Conservation (phyloP, 805 yeast species). For the Barnettozyma californica region DNA sequence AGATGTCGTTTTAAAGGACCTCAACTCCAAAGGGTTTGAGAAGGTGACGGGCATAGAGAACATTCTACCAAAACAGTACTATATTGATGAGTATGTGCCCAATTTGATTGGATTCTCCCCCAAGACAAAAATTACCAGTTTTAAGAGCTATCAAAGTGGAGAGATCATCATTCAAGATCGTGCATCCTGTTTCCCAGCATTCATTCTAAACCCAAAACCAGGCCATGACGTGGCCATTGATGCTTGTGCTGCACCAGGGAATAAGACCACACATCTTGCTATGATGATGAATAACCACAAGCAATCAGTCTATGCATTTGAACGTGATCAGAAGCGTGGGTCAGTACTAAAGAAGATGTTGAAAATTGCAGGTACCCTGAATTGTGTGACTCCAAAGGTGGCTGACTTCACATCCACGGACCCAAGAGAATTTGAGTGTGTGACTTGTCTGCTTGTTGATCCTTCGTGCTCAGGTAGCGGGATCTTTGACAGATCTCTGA, state of each 20-base stretch:
- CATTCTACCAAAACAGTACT: constrained; percentile 52
- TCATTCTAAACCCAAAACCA: constrained; percentile 54
- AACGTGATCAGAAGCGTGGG: constrained; percentile 72
- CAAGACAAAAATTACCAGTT: constrained; percentile 57
- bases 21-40: constrained; percentile 25
- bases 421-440: constrained; percentile 52
- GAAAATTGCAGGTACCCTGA: constrained; percentile 61
- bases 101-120: constrained; percentile 81
- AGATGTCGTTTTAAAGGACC: constrained; percentile 5
- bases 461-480: constrained; percentile 99
- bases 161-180: constrained; percentile 88
- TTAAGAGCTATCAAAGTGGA: constrained; percentile 70
- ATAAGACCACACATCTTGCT: constrained; percentile 91
- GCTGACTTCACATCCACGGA: constrained; percentile 40
- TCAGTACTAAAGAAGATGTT: constrained; percentile 72
- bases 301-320: constrained; percentile 69
- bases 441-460: constrained; percentile 83
- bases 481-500: constrained; percentile 64
- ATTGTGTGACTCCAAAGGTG: constrained; percentile 41
- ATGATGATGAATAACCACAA: constrained; percentile 44
- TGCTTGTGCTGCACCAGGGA: constrained; percentile 98
- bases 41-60: constrained; percentile 42
- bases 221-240: constrained; percentile 70
- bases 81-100: constrained; percentile 68
- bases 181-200: constrained; percentile 95